Evolutionary conservation across 306 rosid genomes (phyloP), one percentile per base, ranked within the genome.

Genomic region (Rosa multiflora): DNA sequence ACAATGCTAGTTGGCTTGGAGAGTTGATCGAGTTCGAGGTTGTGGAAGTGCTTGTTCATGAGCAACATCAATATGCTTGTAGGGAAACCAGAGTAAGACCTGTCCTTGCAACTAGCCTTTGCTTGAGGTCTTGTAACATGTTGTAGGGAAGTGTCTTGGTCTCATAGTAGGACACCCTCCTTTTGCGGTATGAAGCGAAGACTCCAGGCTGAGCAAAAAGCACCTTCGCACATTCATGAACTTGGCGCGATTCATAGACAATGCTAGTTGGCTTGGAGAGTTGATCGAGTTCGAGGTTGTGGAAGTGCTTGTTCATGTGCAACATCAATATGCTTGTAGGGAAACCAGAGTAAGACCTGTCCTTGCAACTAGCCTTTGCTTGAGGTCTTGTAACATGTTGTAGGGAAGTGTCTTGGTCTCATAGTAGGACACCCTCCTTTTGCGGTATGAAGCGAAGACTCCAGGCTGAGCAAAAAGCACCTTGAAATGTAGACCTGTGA

Each of bases 1-100:
- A 43, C 83, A 79, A 73, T 67, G 70, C 56, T 44, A 51, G 81
- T 74, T 76, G 88, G 73, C 55, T 53, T 76, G 72, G 47, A 63
- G 15, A 72, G 20, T 79, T 26, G 29, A 26, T 26, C 29, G 17
- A 47, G 40, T 61, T 23, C 10, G 12, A 40, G 74, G 55, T 69
- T 64, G 5, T 59, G 76, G 18, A 43, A 44, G 23, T 56, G 69
- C 76, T 35, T 84, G 70, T 80, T 84, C 85, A 74, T 58, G 70
- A 42, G 78, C 61, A 11, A 52, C 79, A 77, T 73, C 46, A 73
- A 72, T 32, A 42, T 87, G 79, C 62, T 67, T 51, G 76, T 80
- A 43, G 82, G 74, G 79, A 76, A 61, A 40, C 80, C 67, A 59
- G 77, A 75, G 29, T 73, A 72, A 70, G 85, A 84, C 82, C 71